Conservation (phyloP, 192 early-diverging fungal genomes). For the Linnemannia schmuckeri region DNA sequence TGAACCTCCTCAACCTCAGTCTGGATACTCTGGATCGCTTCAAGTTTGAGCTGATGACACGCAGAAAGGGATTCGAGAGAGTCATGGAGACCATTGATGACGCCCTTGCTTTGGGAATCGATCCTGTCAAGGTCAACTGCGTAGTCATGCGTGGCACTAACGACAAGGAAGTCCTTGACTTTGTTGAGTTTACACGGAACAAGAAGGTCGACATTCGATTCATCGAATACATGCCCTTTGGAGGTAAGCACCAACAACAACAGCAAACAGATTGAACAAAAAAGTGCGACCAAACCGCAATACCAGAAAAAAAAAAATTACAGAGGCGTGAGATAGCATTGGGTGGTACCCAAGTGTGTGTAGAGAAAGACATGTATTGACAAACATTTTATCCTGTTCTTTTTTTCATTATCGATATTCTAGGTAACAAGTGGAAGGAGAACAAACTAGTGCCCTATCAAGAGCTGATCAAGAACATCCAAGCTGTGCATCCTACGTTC, state of each 20-base stretch:
- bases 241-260: slow-evolving; percentile 67
- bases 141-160: slow-evolving; percentile 93
- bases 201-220: slow-evolving; percentile 86
- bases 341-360: neutral
- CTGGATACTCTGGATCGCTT: slow-evolving; percentile 90
- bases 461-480: slow-evolving; percentile 77
- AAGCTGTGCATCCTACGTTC: slow-evolving; percentile 69
- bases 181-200: slow-evolving; percentile 88
- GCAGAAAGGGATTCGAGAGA: slow-evolving; percentile 83
- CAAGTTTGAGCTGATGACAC: slow-evolving; percentile 92
- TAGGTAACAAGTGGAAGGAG: slow-evolving; percentile 88
- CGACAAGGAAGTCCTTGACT: slow-evolving; percentile 83
- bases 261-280: neutral
- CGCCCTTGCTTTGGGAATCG: slow-evolving; percentile 73
- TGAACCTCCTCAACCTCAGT: slow-evolving; percentile 92
- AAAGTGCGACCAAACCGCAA: neutral
- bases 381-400: neutral
- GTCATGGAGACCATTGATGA: slow-evolving; percentile 84
- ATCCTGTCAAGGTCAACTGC: slow-evolving; percentile 91
- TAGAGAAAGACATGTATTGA: neutral
- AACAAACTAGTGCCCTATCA: slow-evolving; percentile 89
- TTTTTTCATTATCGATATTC: slow-evolving; percentile 7
- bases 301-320: neutral
- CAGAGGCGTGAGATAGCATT: neutral
- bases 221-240: slow-evolving; percentile 99